These are phyloP conservation scores for Agaricus sinodeliciosus DNA, from an alignment of 768 basidiomycete genomes.

Conservation along the genomic window DNA sequence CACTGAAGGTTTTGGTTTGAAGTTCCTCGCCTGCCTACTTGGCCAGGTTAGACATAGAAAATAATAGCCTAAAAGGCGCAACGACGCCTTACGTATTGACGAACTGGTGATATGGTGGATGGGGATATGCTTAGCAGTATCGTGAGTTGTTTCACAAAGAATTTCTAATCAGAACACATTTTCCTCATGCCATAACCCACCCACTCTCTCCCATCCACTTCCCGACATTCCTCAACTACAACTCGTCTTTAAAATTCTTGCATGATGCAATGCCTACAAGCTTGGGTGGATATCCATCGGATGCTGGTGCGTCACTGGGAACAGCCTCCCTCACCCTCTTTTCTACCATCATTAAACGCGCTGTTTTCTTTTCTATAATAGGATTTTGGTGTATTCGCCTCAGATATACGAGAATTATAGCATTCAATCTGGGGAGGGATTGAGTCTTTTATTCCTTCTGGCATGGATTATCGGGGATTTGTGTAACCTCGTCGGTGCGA, in stretches of 20 bases:
- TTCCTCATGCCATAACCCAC: not conserved
- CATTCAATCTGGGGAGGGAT: conserved; percentile 84
- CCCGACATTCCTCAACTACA: not conserved
- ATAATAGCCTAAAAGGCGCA: too few relatives aligned
- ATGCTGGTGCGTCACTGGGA: conserved; percentile 49
- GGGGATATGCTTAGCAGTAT: conserved; percentile 5
- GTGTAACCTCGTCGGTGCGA: conserved; percentile 66
- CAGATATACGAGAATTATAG: conserved; percentile 85
- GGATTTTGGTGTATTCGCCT: conserved; percentile 90
- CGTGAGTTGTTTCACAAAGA: not conserved
- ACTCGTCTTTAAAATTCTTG: too few relatives aligned
- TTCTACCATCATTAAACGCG: not conserved
- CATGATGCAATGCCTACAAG: conserved; percentile 27
- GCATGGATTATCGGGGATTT: conserved; percentile 81
- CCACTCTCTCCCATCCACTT: not conserved
- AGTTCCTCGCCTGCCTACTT: too few relatives aligned
- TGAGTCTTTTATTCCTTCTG: conserved; percentile 75
- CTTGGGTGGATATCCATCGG: conserved; percentile 87
- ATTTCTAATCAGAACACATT: not conserved
- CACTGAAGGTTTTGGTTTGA: too few relatives aligned
- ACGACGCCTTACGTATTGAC: not conserved
- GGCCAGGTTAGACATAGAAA: too few relatives aligned
- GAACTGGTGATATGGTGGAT: not conserved
- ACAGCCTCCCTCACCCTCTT: not conserved
- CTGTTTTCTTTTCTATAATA: conserved; percentile 17